phyloP scores from a whole-genome alignment of 2,329 filamentous ascomycete species.

The Apiospora phragmitis region DNA sequence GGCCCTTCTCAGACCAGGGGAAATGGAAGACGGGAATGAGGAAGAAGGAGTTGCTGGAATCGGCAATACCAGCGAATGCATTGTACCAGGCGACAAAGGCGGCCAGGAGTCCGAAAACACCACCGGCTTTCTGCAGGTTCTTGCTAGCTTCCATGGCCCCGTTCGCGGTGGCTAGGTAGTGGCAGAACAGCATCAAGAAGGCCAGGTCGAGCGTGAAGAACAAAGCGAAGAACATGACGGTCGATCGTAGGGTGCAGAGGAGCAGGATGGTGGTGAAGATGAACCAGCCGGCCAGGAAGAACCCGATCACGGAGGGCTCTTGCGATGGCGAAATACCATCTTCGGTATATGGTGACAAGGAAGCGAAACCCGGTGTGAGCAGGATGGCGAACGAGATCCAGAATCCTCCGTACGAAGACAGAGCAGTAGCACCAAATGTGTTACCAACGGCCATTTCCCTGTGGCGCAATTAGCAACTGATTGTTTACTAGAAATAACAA shows the following conservation, averaged over 20 bases:
- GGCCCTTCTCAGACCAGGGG: slow-evolving; percentile 85
- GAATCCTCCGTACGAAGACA: slow-evolving; percentile 82
- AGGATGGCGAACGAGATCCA: slow-evolving; percentile 78
- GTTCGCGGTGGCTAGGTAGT: slow-evolving; percentile 58
- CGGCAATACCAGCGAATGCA: slow-evolving; percentile 78
- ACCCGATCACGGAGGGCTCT: slow-evolving; percentile 64
- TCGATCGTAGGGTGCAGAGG: slow-evolving; percentile 74
- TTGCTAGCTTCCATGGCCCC: slow-evolving; percentile 45
- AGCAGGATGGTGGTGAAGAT: slow-evolving; percentile 79
- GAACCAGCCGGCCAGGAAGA: slow-evolving; percentile 80
- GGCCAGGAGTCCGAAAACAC: slow-evolving; percentile 76
- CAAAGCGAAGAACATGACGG: slow-evolving; percentile 74
- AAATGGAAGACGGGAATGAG: slow-evolving; percentile 90
- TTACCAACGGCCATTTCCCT: slow-evolving; percentile 89
- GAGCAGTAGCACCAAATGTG: slow-evolving; percentile 80
- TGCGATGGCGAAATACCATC: slow-evolving; percentile 33
- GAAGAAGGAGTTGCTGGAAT: slow-evolving; percentile 84
- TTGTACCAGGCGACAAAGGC: slow-evolving; percentile 89
- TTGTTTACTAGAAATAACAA: not conserved
- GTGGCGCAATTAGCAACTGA: slow-evolving; percentile 14
- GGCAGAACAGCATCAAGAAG: slow-evolving; percentile 71
- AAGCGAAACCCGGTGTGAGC: slow-evolving; percentile 66
- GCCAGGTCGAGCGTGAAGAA: slow-evolving; percentile 77
- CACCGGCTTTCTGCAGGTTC: slow-evolving; percentile 67
- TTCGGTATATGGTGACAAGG: slow-evolving; percentile 47